A percentile compares a stretch with the other conserved stretches of the same genome.
phyloP scores from a whole-genome alignment of 495 filamentous ascomycete species.

The Rusavskia elegans region DNA sequence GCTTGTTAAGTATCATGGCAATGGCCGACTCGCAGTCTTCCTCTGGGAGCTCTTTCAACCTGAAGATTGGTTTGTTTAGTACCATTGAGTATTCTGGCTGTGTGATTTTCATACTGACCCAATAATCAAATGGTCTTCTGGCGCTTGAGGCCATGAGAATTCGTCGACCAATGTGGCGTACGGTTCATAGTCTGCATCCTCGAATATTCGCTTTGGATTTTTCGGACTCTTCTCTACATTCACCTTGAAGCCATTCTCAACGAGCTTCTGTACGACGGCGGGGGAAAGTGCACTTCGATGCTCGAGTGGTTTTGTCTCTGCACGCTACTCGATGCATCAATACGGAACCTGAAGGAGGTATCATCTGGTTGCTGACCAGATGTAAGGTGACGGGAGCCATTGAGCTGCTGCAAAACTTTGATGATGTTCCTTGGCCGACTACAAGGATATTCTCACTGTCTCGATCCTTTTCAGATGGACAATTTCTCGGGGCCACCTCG shows the following conservation, averaged over 20 bases:
- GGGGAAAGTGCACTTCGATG: neutral
- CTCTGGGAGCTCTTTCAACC: conserved; percentile 86
- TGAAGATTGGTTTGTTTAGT: conserved; percentile 28
- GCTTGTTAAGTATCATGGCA: no score
- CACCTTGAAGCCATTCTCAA: conserved; percentile 72
- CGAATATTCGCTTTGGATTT: conserved; percentile 68
- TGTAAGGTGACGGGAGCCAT: no score
- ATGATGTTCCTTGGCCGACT: no score
- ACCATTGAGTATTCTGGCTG: conserved; percentile 27
- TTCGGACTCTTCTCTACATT: conserved; percentile 64
- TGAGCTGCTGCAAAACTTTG: no score
- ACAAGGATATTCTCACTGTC: no score
- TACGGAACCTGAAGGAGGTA: no score
- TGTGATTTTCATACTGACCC: conserved; percentile 50
- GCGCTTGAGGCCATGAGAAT: conserved; percentile 46
- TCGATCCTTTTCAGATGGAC: no score
- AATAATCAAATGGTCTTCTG: conserved; percentile 2
- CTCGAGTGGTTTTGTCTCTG: no score
- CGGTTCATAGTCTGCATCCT: conserved; percentile 40
- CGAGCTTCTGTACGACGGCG: conserved; percentile 23
- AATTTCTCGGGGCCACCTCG: no score
- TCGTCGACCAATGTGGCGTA: conserved; percentile 62
- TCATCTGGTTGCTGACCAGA: no score
- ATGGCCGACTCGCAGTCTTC: neutral
- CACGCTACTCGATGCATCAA: no score